A percentile compares a stretch with the other conserved stretches of the same genome.
Conservation (phyloP, 768 basidiomycete genomes). For the Pholiota conissans region DNA sequence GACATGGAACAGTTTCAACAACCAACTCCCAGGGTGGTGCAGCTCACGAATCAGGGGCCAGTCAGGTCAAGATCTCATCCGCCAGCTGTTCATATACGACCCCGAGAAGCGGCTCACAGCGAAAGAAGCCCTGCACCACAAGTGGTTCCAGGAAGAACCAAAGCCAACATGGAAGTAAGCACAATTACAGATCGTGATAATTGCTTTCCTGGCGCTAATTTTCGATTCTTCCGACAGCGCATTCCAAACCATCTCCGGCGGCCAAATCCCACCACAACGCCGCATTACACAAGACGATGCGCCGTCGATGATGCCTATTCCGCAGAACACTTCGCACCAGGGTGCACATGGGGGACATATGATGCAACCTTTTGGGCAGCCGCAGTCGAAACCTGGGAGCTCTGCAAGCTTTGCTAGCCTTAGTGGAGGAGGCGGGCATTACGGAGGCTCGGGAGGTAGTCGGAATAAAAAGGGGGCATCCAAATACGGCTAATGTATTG, state of each 20-base stretch:
- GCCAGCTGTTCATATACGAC: constrained; percentile 85
- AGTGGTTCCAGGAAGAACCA: constrained; percentile 93
- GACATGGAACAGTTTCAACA: constrained; percentile 31
- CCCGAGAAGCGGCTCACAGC: constrained; percentile 86
- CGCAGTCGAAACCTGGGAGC: constrained; percentile 61
- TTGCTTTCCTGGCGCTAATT: neutral
- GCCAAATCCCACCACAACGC: constrained; percentile 80
- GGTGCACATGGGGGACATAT: constrained; percentile 22
- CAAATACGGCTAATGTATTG: no score
- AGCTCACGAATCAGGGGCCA: constrained; percentile 57
- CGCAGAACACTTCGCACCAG: constrained; percentile 44
- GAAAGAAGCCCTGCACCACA: constrained; percentile 75
- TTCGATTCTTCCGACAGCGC: constrained; percentile 48
- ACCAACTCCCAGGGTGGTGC: constrained; percentile 79
- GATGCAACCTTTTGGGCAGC: constrained; percentile 44
- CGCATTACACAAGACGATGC: constrained; percentile 94
- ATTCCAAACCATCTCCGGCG: constrained; percentile 62
- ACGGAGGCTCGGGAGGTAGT: constrained; percentile 33
- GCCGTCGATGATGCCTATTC: constrained; percentile 78
- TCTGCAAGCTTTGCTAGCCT: constrained; percentile 63
- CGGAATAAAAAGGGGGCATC: constrained; percentile 66
- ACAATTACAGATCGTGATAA: neutral
- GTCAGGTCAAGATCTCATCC: constrained; percentile 81
- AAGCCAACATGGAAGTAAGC: constrained; percentile 83
- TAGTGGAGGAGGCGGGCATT: constrained; percentile 48